These are phyloP conservation scores for Clavariopsis aquatica DNA, from an alignment of 495 filamentous ascomycete genomes.

Conservation along the genomic window DNA sequence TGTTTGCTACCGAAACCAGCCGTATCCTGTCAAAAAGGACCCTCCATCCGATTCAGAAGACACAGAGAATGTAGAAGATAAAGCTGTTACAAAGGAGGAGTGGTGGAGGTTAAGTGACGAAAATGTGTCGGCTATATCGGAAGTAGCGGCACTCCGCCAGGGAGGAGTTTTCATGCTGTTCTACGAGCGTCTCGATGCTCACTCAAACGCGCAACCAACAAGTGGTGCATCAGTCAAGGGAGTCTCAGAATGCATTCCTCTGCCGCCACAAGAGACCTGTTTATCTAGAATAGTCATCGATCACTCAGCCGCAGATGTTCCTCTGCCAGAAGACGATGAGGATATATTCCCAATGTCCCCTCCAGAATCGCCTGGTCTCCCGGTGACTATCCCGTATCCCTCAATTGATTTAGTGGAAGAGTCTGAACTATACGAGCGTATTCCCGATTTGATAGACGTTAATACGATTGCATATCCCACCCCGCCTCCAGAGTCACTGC, in stretches of 20 bases:
- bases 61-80: neutral
- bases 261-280: neutral
- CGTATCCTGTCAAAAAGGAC: constrained; percentile 37
- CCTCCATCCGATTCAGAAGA: constrained; percentile 8
- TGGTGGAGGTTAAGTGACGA: constrained; percentile 92
- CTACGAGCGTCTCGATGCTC: constrained; percentile 61
- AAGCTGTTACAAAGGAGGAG: constrained; percentile 36
- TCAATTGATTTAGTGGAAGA: neutral
- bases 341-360: neutral
- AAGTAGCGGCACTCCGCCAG: constrained; percentile 71
- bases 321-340: constrained; percentile 7
- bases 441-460: neutral
- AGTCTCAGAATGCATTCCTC: constrained; percentile 3
- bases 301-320: neutral
- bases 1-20: constrained; percentile 78
- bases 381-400: neutral
- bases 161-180: constrained; percentile 97
- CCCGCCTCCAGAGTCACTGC: constrained; percentile 2
- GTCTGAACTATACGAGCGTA: neutral
- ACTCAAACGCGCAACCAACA: neutral
- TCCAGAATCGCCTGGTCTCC: neutral
- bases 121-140: constrained; percentile 70
- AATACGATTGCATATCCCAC: neutral
- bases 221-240: neutral
- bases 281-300: neutral